phyloP scores from a whole-genome alignment of 169 alveolate genomes.

The Cryptosporidium sp. region DNA sequence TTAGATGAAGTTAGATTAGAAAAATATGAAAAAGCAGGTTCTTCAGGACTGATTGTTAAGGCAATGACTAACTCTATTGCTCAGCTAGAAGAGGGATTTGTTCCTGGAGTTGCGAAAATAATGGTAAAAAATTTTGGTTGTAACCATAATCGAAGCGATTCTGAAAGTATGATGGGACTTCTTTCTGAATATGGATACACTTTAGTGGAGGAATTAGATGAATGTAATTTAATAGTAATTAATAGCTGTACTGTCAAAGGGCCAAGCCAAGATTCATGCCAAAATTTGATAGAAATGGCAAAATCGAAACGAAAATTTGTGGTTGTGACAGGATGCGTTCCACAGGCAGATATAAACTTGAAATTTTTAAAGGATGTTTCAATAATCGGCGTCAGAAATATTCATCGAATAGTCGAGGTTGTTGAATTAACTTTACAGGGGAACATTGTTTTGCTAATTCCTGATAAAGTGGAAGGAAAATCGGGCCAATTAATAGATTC shows the following conservation, averaged over 20 bases:
- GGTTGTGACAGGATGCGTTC: slow-evolving; percentile 96
- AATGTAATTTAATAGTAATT: slow-evolving; percentile 92
- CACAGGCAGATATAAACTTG: slow-evolving; percentile 91
- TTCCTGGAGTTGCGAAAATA: slow-evolving; percentile 90
- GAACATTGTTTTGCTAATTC: slow-evolving; percentile 88
- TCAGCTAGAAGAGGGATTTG: background rate
- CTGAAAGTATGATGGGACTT: slow-evolving; percentile 95
- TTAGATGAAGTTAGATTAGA: background rate
- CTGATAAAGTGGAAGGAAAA: slow-evolving; percentile 80
- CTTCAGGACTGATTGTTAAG: slow-evolving; percentile 36
- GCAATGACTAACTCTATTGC: background rate
- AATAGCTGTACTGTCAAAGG: slow-evolving; percentile 98
- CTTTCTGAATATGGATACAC: slow-evolving; percentile 92
- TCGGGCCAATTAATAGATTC: background rate
- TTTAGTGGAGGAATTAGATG: slow-evolving; percentile 90
- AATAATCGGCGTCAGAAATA: slow-evolving; percentile 81
- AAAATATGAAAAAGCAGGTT: background rate
- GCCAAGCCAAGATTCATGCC: slow-evolving; percentile 97
- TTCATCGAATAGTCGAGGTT: slow-evolving; percentile 92
- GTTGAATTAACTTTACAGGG: slow-evolving; percentile 96
- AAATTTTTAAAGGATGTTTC: slow-evolving; percentile 77
- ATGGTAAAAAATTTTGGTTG: slow-evolving; percentile 98
- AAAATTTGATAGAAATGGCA: slow-evolving; percentile 81
- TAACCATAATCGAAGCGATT: slow-evolving; percentile 96
- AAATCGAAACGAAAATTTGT: slow-evolving; percentile 62